A percentile compares a stretch with the other conserved stretches of the same genome.
Conservation (phyloP, 805 yeast genomes). For the Yarrowia sp. region DNA sequence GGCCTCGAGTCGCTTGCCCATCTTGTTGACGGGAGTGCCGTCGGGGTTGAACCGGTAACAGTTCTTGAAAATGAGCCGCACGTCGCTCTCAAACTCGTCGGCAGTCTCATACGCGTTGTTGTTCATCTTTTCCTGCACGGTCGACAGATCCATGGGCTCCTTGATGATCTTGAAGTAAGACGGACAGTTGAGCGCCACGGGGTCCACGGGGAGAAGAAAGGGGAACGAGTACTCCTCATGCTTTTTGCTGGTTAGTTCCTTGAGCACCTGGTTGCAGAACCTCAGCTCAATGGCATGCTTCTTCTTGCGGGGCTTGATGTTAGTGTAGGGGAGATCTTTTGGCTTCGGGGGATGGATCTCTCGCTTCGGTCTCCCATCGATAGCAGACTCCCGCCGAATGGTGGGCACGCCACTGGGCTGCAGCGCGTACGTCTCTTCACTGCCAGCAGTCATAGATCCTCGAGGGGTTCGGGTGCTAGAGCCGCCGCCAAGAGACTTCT, state of each 20-base stretch:
- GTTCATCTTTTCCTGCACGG: conserved; percentile 72
- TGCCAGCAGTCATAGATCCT: conserved; percentile 28
- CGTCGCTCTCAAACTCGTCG: conserved; percentile 80
- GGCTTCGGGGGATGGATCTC: conserved; percentile 96
- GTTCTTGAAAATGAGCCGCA: conserved; percentile 77
- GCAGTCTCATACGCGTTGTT: conserved; percentile 87
- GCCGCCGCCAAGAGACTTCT: conserved; percentile 12
- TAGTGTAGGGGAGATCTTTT: conserved; percentile 82
- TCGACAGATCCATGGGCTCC: conserved; percentile 92
- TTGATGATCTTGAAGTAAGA: conserved; percentile 81
- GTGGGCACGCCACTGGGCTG: conserved; percentile 51
- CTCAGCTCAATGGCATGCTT: conserved; percentile 85
- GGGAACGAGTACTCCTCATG: conserved; percentile 84
- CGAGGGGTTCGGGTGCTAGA: conserved; percentile 13
- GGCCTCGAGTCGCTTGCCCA: conserved; percentile 90
- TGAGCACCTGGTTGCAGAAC: conserved; percentile 75
- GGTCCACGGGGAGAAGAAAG: conserved; percentile 90
- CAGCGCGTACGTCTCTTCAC: conserved; percentile 35
- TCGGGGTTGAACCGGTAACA: conserved; percentile 93
- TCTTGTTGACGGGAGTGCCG: conserved; percentile 91
- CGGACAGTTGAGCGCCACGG: conserved; percentile 89
- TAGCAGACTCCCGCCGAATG: conserved; percentile 70
- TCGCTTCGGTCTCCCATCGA: conserved; percentile 77
- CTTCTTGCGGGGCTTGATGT: conserved; percentile 85
- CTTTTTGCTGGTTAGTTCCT: conserved; percentile 79